Conservation (phyloP, 2,329 filamentous ascomycete genomes). For the Colletotrichum sp. region DNA sequence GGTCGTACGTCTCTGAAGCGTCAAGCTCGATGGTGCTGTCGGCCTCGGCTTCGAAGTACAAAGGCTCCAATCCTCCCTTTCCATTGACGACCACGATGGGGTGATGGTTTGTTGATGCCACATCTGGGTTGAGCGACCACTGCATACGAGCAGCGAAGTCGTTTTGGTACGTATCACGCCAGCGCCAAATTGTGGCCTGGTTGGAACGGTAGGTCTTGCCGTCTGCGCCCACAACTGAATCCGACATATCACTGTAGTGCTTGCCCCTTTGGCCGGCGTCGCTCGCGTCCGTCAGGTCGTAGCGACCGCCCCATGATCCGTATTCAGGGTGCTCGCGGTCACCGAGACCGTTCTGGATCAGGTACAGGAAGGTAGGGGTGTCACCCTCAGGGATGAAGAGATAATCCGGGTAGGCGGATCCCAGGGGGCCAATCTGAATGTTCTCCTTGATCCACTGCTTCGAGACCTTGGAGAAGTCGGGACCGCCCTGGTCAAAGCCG, state of each 20-base stretch:
- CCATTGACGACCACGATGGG: conserved; percentile 49
- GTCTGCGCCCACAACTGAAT: conserved; percentile 30
- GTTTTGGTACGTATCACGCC: conserved; percentile 43
- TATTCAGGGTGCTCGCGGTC: conserved; percentile 49
- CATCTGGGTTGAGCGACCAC: conserved; percentile 33
- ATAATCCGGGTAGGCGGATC: conserved; percentile 48
- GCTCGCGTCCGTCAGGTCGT: conserved; percentile 36
- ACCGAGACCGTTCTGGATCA: conserved; percentile 52
- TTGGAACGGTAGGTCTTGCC: conserved; percentile 29
- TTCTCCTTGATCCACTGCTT: conserved; percentile 57
- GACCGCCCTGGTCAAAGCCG: conserved; percentile 45
- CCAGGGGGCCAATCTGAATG: conserved; percentile 54
- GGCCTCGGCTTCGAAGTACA: conserved; percentile 44
- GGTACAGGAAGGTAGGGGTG: conserved; percentile 53
- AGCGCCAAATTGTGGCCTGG: conserved; percentile 46
- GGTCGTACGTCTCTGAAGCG: conserved; percentile 49
- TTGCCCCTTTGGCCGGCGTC: conserved; percentile 4
- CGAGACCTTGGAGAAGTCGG: conserved; percentile 51
- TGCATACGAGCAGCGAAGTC: conserved; percentile 46
- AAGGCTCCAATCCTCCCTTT: conserved; percentile 36
- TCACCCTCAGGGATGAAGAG: conserved; percentile 60
- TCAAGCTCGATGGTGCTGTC: conserved; percentile 45
- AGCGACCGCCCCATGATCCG: conserved; percentile 56
- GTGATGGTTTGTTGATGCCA: conserved; percentile 46
- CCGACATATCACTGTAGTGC: conserved; percentile 33